phyloP scores from a whole-genome alignment of 108 stramenopile genomes.

The Nannochloropsis gaditana region DNA sequence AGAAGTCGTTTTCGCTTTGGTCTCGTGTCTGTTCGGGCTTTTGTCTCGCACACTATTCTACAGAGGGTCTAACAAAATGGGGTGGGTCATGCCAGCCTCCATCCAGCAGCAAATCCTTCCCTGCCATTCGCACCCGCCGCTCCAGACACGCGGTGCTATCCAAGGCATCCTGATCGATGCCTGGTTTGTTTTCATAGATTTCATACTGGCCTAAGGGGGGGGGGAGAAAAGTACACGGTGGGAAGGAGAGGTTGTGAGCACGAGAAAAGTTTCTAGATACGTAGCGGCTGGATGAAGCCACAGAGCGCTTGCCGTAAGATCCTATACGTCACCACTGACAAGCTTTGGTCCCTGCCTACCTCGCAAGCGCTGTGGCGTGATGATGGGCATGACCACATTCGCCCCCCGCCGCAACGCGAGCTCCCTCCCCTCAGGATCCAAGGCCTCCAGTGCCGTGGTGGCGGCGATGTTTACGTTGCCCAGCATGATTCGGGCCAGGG shows the following conservation, averaged over 20 bases:
- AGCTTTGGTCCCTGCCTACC: background rate
- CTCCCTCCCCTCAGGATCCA: background rate
- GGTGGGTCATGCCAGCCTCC: background rate
- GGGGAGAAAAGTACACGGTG: background rate
- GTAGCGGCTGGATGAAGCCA: background rate
- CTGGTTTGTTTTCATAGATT: background rate
- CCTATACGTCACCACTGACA: too few species aligned
- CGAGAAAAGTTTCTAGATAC: background rate
- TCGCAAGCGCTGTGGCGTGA: background rate
- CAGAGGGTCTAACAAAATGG: background rate
- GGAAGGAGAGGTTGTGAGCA: background rate
- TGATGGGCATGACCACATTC: conserved; percentile 11
- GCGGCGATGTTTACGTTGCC: background rate
- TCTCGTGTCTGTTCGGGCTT: too few species aligned
- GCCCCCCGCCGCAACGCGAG: conserved; percentile 7
- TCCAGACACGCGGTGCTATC: conserved; percentile 1
- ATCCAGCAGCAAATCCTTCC: background rate
- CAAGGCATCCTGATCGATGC: background rate
- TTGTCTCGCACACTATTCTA: background rate
- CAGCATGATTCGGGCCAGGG: background rate
- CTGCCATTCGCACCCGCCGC: background rate
- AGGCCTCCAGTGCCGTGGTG: background rate
- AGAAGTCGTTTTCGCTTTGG: too few species aligned
- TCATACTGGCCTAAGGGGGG: background rate
- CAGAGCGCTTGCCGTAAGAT: too few species aligned